Base-by-base conservation (phyloP, 305 asterid species). In the Ajuga reptans region DNA sequence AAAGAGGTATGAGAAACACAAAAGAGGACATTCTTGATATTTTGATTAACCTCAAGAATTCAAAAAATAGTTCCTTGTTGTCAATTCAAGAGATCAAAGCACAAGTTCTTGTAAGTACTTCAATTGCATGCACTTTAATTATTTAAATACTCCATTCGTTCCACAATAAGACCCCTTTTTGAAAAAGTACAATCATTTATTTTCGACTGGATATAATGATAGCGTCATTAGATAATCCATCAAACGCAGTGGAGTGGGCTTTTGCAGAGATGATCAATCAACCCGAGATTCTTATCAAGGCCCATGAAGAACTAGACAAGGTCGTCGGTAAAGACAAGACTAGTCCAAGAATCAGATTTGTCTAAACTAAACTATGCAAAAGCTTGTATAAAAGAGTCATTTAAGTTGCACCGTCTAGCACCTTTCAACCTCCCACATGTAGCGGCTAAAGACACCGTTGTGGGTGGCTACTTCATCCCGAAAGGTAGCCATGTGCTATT, bases 21-120 rank as follows among this genome's bases (percentile, higher is more conserved):
- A 55, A 76, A 37, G 77, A 73, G 1, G 84, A 80, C 47, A 45
- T 76, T 12, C 84, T 80, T 37, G 84, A 80, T 59, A 54, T 72
- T 39, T 36, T 80, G 59, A 80, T 80, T 3, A 76, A 76, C 29
- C 79, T 80, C 33, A 76, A 62, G 21, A 66, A 73, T 24, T 52
- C 68, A 6, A 9, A 69, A 16, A 14, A 53, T 3, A 27, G 45
- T 18, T 68, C 77, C 11, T 3, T 69, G 16, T 27, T 74, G 43
- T 69, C 77, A 0, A 5, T 71, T 59, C 33, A 18, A 34, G 82
- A 78, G 69, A 78, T 74, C 5, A 36, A 74, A 68, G 77, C 74
- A 11, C 74, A 58, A 46, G 24, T 74, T 65, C 9, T 15, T 2
- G 82, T 78, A 50, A 69, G 82, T 41, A 52, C 42, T 47, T 24